These are phyloP conservation scores for Quambalaria eucalypti DNA, from an alignment of 1,284 basidiomycete species.

Conservation along the genomic window DNA sequence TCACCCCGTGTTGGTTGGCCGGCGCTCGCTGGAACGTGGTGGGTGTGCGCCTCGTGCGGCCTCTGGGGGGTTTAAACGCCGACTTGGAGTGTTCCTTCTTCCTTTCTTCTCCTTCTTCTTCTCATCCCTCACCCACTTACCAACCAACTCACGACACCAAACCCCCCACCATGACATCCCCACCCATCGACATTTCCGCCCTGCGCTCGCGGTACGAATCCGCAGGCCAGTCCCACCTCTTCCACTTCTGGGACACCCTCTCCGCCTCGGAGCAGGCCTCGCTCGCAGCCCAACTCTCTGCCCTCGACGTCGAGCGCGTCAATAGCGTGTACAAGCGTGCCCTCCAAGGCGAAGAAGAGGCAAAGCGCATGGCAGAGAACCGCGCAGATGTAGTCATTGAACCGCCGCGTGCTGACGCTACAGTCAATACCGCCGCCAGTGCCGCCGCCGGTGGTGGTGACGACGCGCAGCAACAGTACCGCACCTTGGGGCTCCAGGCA, in stretches of 20 bases:
- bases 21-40: too few relatives aligned
- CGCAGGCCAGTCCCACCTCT: conserved; percentile 79
- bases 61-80: too few relatives aligned
- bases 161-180: conserved; percentile 6
- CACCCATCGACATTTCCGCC: conserved; percentile 4
- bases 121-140: too few relatives aligned
- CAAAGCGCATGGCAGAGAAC: conserved; percentile 8
- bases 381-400: background rate
- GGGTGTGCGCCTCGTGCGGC: too few relatives aligned
- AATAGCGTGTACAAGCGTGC: conserved; percentile 79
- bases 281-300: conserved; percentile 65
- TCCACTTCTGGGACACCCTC: conserved; percentile 75
- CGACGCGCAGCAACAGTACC: conserved; percentile 54
- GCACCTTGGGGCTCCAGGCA: conserved; percentile 65
- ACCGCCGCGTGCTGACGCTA: conserved; percentile 4
- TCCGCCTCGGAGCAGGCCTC: conserved; percentile 58
- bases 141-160: background rate
- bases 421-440: conserved; percentile 3
- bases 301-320: conserved; percentile 79
- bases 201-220: conserved; percentile 49
- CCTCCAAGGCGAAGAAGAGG: conserved; percentile 48
- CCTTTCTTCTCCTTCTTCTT: background rate
- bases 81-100: background rate
- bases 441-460: conserved; percentile 15
- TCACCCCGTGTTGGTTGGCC: too few relatives aligned